Evolutionary conservation across 352 stramenopile species (phyloP), one percentile per base, ranked within the genome.

Genomic region (Aphanomyces stellatus): DNA sequence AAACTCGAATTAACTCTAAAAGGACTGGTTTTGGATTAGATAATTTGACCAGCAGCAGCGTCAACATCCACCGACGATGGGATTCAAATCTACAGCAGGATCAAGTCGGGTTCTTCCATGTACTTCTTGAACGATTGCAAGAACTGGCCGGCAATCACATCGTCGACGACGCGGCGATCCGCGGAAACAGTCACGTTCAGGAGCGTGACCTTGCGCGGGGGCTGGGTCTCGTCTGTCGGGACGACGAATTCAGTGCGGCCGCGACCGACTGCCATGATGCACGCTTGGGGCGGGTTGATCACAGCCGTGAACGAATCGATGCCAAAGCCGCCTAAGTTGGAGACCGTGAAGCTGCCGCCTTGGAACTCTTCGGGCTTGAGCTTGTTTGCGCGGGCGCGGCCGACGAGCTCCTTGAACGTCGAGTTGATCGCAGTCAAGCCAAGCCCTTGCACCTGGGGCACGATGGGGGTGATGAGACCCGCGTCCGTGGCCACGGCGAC

Each of bases 331-430:
- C 97, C 98, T 59, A 99, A 81, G 80, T 99, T 99, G 37, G 85
- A 98, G 65, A 99, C 90, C n/a, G 95, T 98, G 82, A 99, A 99
- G 33, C 93, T 98, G 55, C 97, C 97, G 60, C 97, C 97, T 79
- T 99, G 93, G 81, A 98, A 99, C 85, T 99, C 97, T 72, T 99
- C 94, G 0, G 97, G 98, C 79, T 97, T 92, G 59, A 99, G 80
- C 78, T 99, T 99, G 73, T 96, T 96, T 53, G 96, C 79, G 31
- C 93, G 82, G 56, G 96, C 97, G 62, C 96, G 89, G 17, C 73
- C 81, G n/a, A 98, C 96, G 60, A 99, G 87, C 82, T 99, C 97
- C 78, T 94, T 96, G 71, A 99, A 96, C 76, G 96, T 96, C 53
- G 74, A 77, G 66, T 95, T 98, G 72, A 99, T 98, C 63, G 90